phyloP scores from a whole-genome alignment of 371 early-diverging fungal species.

The Zychaea mexicana region DNA sequence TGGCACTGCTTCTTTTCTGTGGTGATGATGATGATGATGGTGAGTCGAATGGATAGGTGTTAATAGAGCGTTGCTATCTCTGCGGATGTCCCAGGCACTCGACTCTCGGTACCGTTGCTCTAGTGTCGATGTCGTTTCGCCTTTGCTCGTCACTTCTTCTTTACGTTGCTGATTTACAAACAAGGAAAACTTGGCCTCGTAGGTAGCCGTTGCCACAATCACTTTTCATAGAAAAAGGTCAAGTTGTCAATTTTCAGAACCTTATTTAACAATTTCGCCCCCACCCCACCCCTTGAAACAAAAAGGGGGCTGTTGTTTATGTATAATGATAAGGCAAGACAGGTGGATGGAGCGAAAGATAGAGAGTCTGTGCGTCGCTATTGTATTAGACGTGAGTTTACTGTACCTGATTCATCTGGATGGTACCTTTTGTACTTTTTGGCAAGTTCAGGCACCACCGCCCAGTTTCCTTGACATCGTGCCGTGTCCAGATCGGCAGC shows the following conservation, averaged over 20 bases:
- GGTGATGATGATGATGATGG: no score
- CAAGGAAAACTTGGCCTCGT: conserved; percentile 23
- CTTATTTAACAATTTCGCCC: no score
- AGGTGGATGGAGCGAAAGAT: not conserved
- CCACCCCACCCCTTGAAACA: not conserved
- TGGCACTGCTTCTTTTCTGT: not conserved
- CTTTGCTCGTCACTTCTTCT: conserved; percentile 5
- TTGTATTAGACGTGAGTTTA: conserved; percentile 1
- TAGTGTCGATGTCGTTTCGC: not conserved
- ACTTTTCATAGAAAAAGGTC: not conserved
- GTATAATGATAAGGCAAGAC: not conserved
- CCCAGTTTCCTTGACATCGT: conserved; percentile 61
- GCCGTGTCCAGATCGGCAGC: conserved; percentile 57
- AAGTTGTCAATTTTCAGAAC: not conserved
- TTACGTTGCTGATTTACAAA: not conserved
- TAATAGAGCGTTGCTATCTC: not conserved
- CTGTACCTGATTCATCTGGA: conserved; percentile 67
- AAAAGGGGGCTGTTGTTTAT: no score
- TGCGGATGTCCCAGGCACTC: not conserved
- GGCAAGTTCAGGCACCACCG: conserved; percentile 60
- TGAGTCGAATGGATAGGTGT: no score
- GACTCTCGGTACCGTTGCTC: not conserved
- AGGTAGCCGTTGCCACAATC: conserved; percentile 18
- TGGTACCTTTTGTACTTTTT: conserved; percentile 65
- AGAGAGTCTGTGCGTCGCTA: not conserved